Conservation (phyloP, 495 filamentous ascomycete genomes). For the Amphirosellinia nigrospora region DNA sequence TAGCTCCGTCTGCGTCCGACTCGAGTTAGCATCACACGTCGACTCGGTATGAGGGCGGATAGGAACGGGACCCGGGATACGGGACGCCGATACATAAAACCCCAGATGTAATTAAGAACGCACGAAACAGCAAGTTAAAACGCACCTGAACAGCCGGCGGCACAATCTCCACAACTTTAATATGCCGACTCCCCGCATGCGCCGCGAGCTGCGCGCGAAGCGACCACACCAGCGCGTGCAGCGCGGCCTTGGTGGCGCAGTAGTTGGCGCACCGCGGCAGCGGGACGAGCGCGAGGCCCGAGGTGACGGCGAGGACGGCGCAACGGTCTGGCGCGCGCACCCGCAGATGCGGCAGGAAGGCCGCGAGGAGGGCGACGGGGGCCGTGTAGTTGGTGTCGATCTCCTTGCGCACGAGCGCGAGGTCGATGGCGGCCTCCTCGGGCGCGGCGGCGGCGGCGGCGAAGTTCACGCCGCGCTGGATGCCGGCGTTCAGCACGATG, state of each 20-base stretch:
- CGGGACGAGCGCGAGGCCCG: slow-evolving; percentile 61
- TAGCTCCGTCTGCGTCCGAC: slow-evolving; percentile 58
- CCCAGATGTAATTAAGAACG: background rate
- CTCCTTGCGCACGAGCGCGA: slow-evolving; percentile 60
- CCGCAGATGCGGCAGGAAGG: slow-evolving; percentile 69
- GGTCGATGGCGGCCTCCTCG: slow-evolving; percentile 61
- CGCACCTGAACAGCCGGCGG: slow-evolving; percentile 63
- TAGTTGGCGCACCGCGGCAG: slow-evolving; percentile 58
- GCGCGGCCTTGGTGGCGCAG: slow-evolving; percentile 64
- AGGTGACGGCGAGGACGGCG: slow-evolving; percentile 57
- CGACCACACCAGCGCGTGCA: slow-evolving; percentile 61
- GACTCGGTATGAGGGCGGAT: no score
- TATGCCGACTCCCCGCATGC: slow-evolving; percentile 35
- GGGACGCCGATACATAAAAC: no score
- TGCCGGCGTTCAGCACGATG: slow-evolving; percentile 64
- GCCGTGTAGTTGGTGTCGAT: slow-evolving; percentile 72
- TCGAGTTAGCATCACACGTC: background rate
- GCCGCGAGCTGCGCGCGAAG: slow-evolving; percentile 64
- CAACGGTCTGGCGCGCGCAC: slow-evolving; percentile 22
- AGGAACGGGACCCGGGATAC: background rate
- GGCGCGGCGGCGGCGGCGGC: no score
- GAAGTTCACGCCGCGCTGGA: slow-evolving; percentile 66
- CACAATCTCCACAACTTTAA: slow-evolving; percentile 68
- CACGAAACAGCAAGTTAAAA: background rate
- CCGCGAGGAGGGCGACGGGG: slow-evolving; percentile 63